Conservation (phyloP, 2,329 filamentous ascomycete species). For the Pyrenophora teres region DNA sequence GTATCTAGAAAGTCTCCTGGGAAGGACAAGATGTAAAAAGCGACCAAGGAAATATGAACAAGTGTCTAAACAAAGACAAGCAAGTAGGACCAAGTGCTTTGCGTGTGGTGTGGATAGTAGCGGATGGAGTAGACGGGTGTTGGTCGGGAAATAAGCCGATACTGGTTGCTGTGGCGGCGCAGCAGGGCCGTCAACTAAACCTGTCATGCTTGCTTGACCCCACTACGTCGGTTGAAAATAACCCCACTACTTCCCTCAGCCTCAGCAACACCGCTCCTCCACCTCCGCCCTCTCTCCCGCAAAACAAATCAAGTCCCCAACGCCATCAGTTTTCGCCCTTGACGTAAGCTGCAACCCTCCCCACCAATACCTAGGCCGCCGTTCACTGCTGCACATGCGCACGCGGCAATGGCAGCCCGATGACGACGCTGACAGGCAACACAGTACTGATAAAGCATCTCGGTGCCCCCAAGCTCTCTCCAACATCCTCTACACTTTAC, state of each 20-base stretch:
- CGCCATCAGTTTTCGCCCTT: constrained; percentile 26
- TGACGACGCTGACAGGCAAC: constrained; percentile 47
- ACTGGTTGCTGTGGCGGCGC: constrained; percentile 29
- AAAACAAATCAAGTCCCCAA: constrained; percentile 18
- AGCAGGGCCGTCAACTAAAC: constrained; percentile 22
- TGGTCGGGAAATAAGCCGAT: not conserved
- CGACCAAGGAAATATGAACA: constrained; percentile 37
- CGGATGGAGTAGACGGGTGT: not conserved
- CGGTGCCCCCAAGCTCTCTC: constrained; percentile 25
- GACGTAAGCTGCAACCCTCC: constrained; percentile 32
- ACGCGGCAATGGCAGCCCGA: constrained; percentile 28
- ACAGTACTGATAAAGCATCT: constrained; percentile 42
- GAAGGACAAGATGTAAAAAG: constrained; percentile 40
- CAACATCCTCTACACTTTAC: constrained; percentile 26
- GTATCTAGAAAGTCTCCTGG: constrained; percentile 36
- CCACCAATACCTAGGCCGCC: constrained; percentile 27
- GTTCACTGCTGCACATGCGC: constrained; percentile 10
- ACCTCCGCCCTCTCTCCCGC: constrained; percentile 27
- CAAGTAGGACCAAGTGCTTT: constrained; percentile 1
- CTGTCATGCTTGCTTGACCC: constrained; percentile 22
- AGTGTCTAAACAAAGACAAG: constrained; percentile 12
- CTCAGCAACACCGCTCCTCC: constrained; percentile 32
- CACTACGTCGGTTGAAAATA: constrained; percentile 29
- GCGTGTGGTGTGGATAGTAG: constrained; percentile 1
- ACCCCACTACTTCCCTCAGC: constrained; percentile 24